Conservation (phyloP, 257 asterid species). For the Scutellaria galericulata region DNA sequence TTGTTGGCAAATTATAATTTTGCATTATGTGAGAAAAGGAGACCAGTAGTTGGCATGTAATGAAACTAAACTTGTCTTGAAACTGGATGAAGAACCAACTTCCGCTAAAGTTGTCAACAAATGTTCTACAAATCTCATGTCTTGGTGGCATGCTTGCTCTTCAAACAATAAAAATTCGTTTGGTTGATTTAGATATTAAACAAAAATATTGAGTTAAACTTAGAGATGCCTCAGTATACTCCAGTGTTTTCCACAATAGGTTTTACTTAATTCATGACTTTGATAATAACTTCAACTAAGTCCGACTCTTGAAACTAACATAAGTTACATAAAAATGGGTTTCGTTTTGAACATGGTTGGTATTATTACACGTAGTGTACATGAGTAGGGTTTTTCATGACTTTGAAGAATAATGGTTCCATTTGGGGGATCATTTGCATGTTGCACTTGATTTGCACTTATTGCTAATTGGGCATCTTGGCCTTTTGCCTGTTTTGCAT, state of each 20-base stretch:
- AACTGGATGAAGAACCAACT: constrained; percentile 20
- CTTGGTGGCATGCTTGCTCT: not conserved
- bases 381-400: not conserved
- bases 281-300: not conserved
- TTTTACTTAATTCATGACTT: not conserved
- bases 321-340: not conserved
- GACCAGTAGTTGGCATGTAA: not conserved
- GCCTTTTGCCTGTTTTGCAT: constrained; percentile 6
- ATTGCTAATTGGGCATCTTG: not conserved
- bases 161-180: too few relatives aligned
- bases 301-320: not conserved
- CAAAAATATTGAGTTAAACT: not conserved
- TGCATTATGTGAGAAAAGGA: constrained; percentile 2
- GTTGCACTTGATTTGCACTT: constrained; percentile 1
- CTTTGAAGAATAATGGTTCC: not conserved
- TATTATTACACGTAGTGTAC: not conserved
- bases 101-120: constrained; percentile 2
- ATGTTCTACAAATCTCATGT: not conserved
- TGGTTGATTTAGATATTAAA: not conserved
- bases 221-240: not conserved
- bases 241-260: not conserved
- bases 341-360: constrained; percentile 4
- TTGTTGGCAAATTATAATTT: not conserved
- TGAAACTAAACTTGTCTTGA: constrained; percentile 15
- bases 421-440: not conserved